phyloP scores from a whole-genome alignment of 441 rosid genomes.

The Lepidium campestre region DNA sequence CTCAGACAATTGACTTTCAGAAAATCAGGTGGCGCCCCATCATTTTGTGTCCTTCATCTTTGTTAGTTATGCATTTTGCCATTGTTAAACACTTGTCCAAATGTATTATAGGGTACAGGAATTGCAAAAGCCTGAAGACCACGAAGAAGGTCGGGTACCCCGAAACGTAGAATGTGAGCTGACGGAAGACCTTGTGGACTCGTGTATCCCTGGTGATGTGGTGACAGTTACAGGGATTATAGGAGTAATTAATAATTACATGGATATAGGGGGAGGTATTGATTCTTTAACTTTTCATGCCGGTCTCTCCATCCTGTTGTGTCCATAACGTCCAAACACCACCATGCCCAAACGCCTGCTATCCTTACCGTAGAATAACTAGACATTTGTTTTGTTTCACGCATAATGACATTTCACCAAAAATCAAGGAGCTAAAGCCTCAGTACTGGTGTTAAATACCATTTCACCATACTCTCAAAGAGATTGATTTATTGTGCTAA shows the following conservation, averaged over 20 bases:
- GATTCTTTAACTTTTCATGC: slow-evolving; percentile 1
- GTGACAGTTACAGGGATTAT: slow-evolving; percentile 94
- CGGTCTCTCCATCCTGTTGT: slow-evolving; percentile 6
- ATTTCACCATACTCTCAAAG: background rate
- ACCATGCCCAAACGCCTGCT: background rate
- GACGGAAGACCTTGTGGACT: slow-evolving; percentile 87
- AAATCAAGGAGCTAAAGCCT: background rate
- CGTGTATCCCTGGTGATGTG: slow-evolving; percentile 97
- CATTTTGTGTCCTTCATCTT: background rate
- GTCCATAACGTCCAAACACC: background rate
- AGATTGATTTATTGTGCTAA: background rate
- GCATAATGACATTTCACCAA: background rate
- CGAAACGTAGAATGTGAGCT: slow-evolving; percentile 97
- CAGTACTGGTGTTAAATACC: background rate
- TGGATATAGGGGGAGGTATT: slow-evolving; percentile 97
- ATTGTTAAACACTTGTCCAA: slow-evolving; percentile 7
- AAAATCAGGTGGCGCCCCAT: slow-evolving; percentile 59
- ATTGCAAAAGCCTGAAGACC: slow-evolving; percentile 68
- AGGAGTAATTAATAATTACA: slow-evolving; percentile 79
- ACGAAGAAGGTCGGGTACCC: slow-evolving; percentile 98
- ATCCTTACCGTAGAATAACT: background rate
- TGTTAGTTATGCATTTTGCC: background rate
- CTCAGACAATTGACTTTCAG: slow-evolving; percentile 81
- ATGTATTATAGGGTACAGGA: slow-evolving; percentile 67
- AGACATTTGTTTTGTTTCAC: background rate